Base-by-base conservation (phyloP, 306 rosid genomes). In the Glycine soja region DNA sequence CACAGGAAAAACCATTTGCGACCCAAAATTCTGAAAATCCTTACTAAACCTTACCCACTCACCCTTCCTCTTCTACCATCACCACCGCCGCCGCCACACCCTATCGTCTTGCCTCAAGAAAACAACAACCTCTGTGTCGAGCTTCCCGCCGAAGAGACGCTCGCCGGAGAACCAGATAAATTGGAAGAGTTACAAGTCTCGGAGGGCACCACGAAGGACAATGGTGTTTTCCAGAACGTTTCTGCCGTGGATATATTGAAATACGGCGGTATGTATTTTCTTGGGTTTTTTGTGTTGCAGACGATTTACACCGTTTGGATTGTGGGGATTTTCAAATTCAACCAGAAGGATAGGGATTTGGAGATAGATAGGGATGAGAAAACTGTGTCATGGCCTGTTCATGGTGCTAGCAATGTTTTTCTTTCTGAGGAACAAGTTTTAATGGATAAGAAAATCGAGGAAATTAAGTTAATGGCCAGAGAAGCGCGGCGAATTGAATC, bases 381-480 rank as follows among this genome's bases (percentile, higher is more conserved):
- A 48, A 8, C 46, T 59, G 7, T 70, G 59, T 15, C 67, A 4
- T 11, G 65, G 59, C 12, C 77, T 1, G 74, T 62, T 18, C 58
- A 75, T 47, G 57, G 74, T 70, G 65, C 48, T 19, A 75, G 71
- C 78, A 72, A 75, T 40, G 86, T 51, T 70, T 66, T 79, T 50
- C 3, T 2, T 73, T 40, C 43, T 68, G 85, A 81, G 50, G 79
- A 74, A 54, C 76, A 65, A 46, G n/a, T 64, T 40, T 59, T n/a
- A 58, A 68, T 89, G 89, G 87, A 77, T 13, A 88, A 72, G 80
- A 90, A 88, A 71, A 85, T 92, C n/a, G 91, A 92, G 78, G 97
- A 95, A 84, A 95, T 95, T 67, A 90, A 76, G 83, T 73, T 80
- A 43, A 87, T 95, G 97, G 98, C 97, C 0, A 87, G 89, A 84